Base-by-base conservation (phyloP, 2,329 filamentous ascomycete species). In the Akanthomyces dipterigenus region DNA sequence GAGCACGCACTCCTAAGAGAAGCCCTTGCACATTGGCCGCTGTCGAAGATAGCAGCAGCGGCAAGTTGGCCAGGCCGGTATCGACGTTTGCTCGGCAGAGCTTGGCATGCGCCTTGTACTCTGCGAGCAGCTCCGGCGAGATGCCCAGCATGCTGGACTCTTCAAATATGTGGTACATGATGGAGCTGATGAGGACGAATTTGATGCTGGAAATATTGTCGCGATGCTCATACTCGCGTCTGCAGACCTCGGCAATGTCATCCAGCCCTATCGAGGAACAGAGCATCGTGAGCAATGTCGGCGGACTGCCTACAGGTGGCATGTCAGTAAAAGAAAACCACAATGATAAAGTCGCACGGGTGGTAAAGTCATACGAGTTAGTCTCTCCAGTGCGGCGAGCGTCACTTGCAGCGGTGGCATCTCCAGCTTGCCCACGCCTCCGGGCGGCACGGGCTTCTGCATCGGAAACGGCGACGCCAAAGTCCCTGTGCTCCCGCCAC, bases 21-120 rank as follows among this genome's bases (percentile, higher is more conserved):
- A 88, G 74, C 14, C 85, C 82, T 64, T 85, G 79, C 22, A 87
- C 78, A 48, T 81, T 86, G 64, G 82, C 72, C 38, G 77, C 70
- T 28, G 75, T 82, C 20, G 82, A 77, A 1, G 84, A 80, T 66
- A 86, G 73, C 64, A 87, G 77, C 20, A 88, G 72, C 12, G 81
- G 80, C 62, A 87, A 73, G 65, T 80, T 78, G 34, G 77, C 75
- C 2, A 83, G 69, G 5, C 75, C 75, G 8, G 79, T 81, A 66
- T 83, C 80, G 20, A 82, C 67, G 62, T 83, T 83, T 56, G 75
- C 72, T 45, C 76, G 75, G 63, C 78, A 80, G 62, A 77, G 70
- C 42, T 73, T 68, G 49, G 74, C 70, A 59, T 76, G 75, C 2
- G 68, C 65, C 42, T 73, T 70, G 56, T 77, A 76, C 61, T 77